Base-by-base conservation (phyloP, 305 asterid species). In the Fraxinus xanthoxyloides region DNA sequence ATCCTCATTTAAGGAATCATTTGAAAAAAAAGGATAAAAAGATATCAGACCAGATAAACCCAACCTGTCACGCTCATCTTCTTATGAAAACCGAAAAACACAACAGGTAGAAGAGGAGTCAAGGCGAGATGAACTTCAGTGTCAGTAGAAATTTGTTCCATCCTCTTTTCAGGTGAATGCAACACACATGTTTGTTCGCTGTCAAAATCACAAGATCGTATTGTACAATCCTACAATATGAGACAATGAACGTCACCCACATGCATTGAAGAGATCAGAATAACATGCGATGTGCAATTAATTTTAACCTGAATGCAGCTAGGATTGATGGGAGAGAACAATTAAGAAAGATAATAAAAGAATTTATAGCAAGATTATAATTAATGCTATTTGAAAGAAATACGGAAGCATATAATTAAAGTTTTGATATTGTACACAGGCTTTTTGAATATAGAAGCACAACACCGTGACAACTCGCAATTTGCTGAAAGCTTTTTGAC, bases 1-100 rank as follows among this genome's bases (percentile, higher is more conserved):
- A 32, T 32, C 48, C 30, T 34, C 76, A 72, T 32, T 32, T 72
- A 72, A 32, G 26, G 46, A 72, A 72, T 40, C 75, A 76, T 56
- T 82, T 78, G 30, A 40, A 48, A 81, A 82, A 77, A n/a, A 77
- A 54, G 72, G 21, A 24, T 46, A 56, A 24, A 67, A 88, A 83
- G 51, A 80, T 79, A 73, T 43, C 46, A 32, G 78, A 80, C 23
- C 23, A 87, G 80, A 61, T 36, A 69, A 74, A 77, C 83, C 75
- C 72, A 36, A 95, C 99, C 99, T 97, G 98, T 93, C 38, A 97
- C 99, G 83, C 99, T 97, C 98, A 97, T 92, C 94, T 96, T 93
- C 88, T 91, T 91, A 86, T 97, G 98, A 89, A 97, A 95, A 83
- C 99, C 98, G 75, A 97, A 97, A 89, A 95, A 97, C 75, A 97